phyloP scores from a whole-genome alignment of 306 rosid species.

The Prunus davidiana region DNA sequence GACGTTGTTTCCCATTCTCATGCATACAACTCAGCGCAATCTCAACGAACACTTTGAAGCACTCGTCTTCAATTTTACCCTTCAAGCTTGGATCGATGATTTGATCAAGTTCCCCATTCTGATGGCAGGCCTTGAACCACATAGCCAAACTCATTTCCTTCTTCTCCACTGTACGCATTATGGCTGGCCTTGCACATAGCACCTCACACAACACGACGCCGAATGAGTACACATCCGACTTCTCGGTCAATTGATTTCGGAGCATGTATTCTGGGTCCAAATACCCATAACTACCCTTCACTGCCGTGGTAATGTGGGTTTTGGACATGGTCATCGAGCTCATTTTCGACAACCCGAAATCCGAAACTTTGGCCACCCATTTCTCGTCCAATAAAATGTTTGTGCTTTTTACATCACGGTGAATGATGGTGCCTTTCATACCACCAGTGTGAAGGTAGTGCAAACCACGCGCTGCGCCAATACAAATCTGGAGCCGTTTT shows the following conservation, averaged over 20 bases:
- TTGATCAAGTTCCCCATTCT: neutral
- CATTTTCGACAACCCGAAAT: too few species aligned
- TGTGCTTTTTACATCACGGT: too few species aligned
- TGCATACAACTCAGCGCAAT: neutral
- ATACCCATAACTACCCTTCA: conserved; percentile 25
- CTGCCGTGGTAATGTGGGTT: neutral
- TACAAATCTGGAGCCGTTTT: too few species aligned
- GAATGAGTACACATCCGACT: conserved; percentile 28
- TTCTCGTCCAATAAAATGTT: too few species aligned
- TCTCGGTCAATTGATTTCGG: conserved; percentile 11
- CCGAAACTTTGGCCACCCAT: too few species aligned
- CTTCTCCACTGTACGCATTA: neutral
- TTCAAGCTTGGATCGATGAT: conserved; percentile 10
- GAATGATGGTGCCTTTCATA: too few species aligned
- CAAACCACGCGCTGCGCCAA: too few species aligned
- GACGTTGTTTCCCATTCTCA: neutral
- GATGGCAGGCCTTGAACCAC: neutral
- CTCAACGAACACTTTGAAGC: neutral
- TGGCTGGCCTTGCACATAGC: conserved; percentile 12
- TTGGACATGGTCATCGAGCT: neutral
- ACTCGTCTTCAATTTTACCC: conserved; percentile 1
- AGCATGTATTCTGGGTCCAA: conserved; percentile 20
- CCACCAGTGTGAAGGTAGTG: too few species aligned
- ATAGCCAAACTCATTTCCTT: conserved; percentile 2
- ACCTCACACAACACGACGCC: too few species aligned